Conservation (phyloP, 306 rosid genomes). For the Lathyrus sativus region DNA sequence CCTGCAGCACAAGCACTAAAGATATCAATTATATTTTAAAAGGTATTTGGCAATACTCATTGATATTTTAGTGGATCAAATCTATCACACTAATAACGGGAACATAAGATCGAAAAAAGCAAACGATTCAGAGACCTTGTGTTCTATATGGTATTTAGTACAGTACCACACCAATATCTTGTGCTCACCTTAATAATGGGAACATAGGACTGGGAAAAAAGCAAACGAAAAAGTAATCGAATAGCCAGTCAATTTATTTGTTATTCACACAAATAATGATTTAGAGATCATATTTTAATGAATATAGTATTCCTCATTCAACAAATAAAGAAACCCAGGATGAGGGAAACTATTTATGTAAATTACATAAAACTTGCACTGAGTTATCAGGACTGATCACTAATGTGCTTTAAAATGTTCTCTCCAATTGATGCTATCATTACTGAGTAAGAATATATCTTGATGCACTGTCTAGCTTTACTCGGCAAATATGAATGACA, state of each 20-base stretch:
- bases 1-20: constrained; percentile 47
- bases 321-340: constrained; percentile 11
- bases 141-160: constrained; percentile 11
- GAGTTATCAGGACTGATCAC: constrained; percentile 11
- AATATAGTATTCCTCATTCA: constrained; percentile 5
- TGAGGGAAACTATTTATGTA: background rate
- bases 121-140: background rate
- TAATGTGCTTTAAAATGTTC: constrained; percentile 15
- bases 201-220: constrained; percentile 3
- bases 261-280: constrained; percentile 25
- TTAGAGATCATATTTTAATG: constrained; percentile 10
- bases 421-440: constrained; percentile 13
- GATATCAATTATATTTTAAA: constrained; percentile 13
- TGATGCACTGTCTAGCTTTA: constrained; percentile 15
- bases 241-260: constrained; percentile 8
- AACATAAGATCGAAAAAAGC: background rate
- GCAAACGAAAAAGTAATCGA: constrained; percentile 12
- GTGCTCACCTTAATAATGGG: constrained; percentile 15
- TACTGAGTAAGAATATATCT: constrained; percentile 13
- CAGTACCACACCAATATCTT: constrained; percentile 9
- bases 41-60: constrained; percentile 1
- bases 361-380: constrained; percentile 12
- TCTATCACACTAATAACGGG: background rate
- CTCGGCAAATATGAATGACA: constrained; percentile 1
- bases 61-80: constrained; percentile 18